These are phyloP conservation scores for Chytriomyces confervae DNA, from an alignment of 192 early-diverging fungal species.

Conservation along the genomic window DNA sequence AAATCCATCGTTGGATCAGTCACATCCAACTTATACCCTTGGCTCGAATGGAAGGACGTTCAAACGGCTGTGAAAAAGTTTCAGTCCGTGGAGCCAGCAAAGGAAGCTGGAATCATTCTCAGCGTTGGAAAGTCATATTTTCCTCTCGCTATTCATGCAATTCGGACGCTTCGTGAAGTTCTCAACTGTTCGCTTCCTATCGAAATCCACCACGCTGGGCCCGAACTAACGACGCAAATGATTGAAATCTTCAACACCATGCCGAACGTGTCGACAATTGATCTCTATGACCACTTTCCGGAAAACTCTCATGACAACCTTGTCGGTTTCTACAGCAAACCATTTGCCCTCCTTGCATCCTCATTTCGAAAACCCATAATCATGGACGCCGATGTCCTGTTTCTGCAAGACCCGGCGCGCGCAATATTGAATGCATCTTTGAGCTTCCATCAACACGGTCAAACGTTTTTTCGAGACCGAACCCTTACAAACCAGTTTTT, in stretches of 20 bases:
- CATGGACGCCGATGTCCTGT: slow-evolving; percentile 74
- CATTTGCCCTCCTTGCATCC: slow-evolving; percentile 68
- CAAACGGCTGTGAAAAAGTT: too few species aligned
- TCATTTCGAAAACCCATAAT: slow-evolving; percentile 68
- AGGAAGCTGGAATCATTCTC: slow-evolving; percentile 19
- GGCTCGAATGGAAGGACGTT: too few species aligned
- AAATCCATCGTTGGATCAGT: too few species aligned
- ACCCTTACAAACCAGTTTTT: slow-evolving; percentile 38
- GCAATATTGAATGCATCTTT: slow-evolving; percentile 44
- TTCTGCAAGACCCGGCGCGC: slow-evolving; percentile 62
- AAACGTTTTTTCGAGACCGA: slow-evolving; percentile 67
- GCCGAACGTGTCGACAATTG: slow-evolving; percentile 30
- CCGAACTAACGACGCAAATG: background rate
- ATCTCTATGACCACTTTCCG: slow-evolving; percentile 40
- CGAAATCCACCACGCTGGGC: slow-evolving; percentile 59
- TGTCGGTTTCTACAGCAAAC: slow-evolving; percentile 47
- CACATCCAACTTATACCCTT: too few species aligned
- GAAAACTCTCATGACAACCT: background rate
- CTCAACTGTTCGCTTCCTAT: slow-evolving; percentile 60
- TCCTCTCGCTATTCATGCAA: background rate
- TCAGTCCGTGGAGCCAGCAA: too few species aligned
- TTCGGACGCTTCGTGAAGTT: slow-evolving; percentile 9
- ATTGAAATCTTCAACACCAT: background rate
- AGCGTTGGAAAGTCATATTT: slow-evolving; percentile 6
- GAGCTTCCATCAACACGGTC: slow-evolving; percentile 50